Evolutionary conservation across 441 rosid species (phyloP).

Genomic region (Pelargonium citronellum): DNA sequence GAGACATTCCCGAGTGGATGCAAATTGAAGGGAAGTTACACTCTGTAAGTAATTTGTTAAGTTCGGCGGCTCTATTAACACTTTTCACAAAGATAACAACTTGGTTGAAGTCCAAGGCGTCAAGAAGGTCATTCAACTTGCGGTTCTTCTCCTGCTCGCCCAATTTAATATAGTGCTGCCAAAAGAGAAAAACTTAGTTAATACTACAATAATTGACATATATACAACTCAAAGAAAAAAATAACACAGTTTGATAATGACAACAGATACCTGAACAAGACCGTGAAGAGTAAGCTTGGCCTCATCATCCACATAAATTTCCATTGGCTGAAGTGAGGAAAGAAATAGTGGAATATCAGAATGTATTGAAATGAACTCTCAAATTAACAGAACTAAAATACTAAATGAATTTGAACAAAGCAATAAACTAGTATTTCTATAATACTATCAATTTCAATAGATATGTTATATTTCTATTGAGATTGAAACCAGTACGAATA

Average conservation of each 20-base stretch:
- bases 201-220: neutral
- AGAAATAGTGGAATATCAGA: slow-evolving; percentile 27
- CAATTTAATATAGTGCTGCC: slow-evolving; percentile 94
- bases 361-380: neutral
- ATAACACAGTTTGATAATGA: neutral
- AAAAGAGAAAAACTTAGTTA: neutral
- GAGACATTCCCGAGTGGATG: slow-evolving; percentile 98
- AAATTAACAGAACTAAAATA: neutral
- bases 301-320: slow-evolving; percentile 97
- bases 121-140: slow-evolving; percentile 91
- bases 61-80: slow-evolving; percentile 86
- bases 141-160: slow-evolving; percentile 91
- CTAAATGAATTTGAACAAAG: neutral
- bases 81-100: slow-evolving; percentile 95
- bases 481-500: too few species aligned
- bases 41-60: slow-evolving; percentile 85
- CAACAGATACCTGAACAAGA: slow-evolving; percentile 72
- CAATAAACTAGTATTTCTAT: too few species aligned
- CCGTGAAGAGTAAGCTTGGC: slow-evolving; percentile 98
- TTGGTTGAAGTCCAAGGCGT: slow-evolving; percentile 95
- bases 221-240: neutral
- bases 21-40: slow-evolving; percentile 97
- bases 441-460: too few species aligned
- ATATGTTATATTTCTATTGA: too few species aligned
- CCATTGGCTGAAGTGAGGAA: slow-evolving; percentile 91